Conservation (phyloP, 139 green algal genomes). For the Chlamydomonas eustigma region DNA sequence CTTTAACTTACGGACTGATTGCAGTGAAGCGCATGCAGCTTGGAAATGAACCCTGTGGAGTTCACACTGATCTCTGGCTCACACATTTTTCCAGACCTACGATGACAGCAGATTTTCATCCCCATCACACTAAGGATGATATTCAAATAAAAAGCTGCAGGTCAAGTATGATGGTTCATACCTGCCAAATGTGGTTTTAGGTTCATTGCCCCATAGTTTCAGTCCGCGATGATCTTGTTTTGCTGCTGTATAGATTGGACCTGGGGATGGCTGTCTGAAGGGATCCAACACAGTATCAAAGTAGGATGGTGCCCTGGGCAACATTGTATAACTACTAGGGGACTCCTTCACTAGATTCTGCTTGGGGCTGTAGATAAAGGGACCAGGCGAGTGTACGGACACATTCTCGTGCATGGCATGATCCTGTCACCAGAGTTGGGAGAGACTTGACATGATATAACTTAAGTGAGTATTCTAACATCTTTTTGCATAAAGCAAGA, state of each 20-base stretch:
- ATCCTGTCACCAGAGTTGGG: too few relatives aligned
- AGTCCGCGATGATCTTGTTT: conserved; percentile 11
- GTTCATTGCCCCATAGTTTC: conserved; percentile 14
- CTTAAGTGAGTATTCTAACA: too few relatives aligned
- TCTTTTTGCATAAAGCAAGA: too few relatives aligned
- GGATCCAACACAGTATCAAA: conserved; percentile 25
- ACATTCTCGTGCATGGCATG: conserved; percentile 26
- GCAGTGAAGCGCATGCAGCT: background rate
- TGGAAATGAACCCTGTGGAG: conserved; percentile 7
- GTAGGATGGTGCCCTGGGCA: conserved; percentile 3
- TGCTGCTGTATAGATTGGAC: conserved; percentile 18
- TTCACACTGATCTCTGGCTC: background rate
- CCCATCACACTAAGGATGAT: too few relatives aligned
- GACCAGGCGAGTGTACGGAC: conserved; percentile 16
- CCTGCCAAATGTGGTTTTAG: conserved; percentile 24
- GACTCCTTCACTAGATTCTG: background rate
- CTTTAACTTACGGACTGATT: conserved; percentile 2
- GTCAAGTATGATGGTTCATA: too few relatives aligned
- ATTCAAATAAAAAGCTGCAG: too few relatives aligned
- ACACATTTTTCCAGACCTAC: background rate
- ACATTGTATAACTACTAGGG: conserved; percentile 10
- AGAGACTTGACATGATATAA: too few relatives aligned
- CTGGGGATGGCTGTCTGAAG: conserved; percentile 8
- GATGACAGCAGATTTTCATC: background rate
- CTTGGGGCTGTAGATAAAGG: conserved; percentile 20